Conservation (phyloP, 2,329 filamentous ascomycete species). For the Apiospora saccharicola region DNA sequence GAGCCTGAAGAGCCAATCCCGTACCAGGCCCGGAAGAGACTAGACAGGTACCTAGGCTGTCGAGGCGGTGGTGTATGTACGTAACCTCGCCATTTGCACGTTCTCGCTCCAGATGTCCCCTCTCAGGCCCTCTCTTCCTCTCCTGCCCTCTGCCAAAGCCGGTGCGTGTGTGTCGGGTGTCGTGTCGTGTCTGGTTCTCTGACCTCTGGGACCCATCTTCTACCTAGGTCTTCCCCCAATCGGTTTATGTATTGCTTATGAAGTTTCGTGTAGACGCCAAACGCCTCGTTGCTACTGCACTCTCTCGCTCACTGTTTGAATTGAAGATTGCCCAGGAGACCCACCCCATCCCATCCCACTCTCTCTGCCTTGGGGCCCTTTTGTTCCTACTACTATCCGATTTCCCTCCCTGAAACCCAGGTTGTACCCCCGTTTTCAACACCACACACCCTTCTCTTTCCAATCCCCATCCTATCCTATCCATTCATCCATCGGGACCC, state of each 20-base stretch:
- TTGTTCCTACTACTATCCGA: conserved; percentile 21
- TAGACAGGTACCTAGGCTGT: conserved; percentile 8
- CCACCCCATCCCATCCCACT: conserved; percentile 18
- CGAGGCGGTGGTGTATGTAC: conserved; percentile 23
- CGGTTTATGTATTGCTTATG: neutral
- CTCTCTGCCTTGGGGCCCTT: conserved; percentile 20
- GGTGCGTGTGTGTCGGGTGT: conserved; percentile 14
- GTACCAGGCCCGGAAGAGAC: conserved; percentile 11
- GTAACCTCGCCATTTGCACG: conserved; percentile 25
- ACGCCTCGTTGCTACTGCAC: neutral
- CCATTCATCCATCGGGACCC: conserved; percentile 17
- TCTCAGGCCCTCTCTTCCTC: neutral
- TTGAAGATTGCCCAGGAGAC: conserved; percentile 16
- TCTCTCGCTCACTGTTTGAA: neutral
- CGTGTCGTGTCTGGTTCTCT: conserved; percentile 17
- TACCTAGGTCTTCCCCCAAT: neutral
- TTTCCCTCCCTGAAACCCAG: conserved; percentile 27
- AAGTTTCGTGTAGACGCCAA: neutral
- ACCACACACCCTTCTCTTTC: conserved; percentile 16
- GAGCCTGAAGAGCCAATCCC: conserved; percentile 20
- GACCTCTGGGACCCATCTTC: neutral
- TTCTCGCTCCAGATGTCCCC: neutral
- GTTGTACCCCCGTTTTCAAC: conserved; percentile 20
- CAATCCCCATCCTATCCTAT: conserved; percentile 16
- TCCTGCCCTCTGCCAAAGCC: conserved; percentile 13